Evolutionary conservation across 1,284 basidiomycete species (phyloP).

Genomic region (Meira nashicola): DNA sequence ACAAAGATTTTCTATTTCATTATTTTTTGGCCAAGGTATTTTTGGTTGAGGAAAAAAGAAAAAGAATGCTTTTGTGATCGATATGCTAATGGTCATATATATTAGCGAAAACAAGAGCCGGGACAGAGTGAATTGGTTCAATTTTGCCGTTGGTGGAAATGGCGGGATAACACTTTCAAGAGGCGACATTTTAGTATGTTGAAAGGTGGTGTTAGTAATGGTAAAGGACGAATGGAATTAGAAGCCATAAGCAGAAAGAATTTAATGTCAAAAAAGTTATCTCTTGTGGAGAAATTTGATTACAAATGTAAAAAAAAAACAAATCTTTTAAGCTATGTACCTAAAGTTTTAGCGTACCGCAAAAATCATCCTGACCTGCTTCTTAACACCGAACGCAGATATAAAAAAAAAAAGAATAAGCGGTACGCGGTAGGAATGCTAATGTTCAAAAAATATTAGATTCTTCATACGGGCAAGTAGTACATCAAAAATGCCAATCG

Average conservation of each 20-base stretch:
- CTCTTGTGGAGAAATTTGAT: no score
- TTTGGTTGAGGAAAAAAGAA: neutral
- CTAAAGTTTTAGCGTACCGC: no score
- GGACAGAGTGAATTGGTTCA: neutral
- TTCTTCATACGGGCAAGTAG: no score
- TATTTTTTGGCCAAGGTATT: neutral
- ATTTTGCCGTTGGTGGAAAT: neutral
- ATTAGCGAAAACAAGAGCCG: neutral
- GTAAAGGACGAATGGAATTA: neutral
- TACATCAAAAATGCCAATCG: conserved; percentile 5
- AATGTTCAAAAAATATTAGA: no score
- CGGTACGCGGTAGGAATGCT: no score
- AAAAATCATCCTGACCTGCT: no score
- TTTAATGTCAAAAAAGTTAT: no score
- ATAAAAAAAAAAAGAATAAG: no score
- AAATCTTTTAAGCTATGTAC: no score
- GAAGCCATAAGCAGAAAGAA: no score
- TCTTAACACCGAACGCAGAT: no score
- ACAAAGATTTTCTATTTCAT: neutral
- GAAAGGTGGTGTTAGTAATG: neutral
- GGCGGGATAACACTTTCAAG: neutral
- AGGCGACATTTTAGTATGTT: neutral
- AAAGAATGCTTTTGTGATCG: neutral
- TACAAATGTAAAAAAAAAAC: no score
- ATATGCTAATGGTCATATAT: neutral